Percentiles rank a stretch among this genome's conserved stretches.
Evolutionary conservation across 2,329 filamentous ascomycete species (phyloP).

Genomic region (Grosmannia serpens): DNA sequence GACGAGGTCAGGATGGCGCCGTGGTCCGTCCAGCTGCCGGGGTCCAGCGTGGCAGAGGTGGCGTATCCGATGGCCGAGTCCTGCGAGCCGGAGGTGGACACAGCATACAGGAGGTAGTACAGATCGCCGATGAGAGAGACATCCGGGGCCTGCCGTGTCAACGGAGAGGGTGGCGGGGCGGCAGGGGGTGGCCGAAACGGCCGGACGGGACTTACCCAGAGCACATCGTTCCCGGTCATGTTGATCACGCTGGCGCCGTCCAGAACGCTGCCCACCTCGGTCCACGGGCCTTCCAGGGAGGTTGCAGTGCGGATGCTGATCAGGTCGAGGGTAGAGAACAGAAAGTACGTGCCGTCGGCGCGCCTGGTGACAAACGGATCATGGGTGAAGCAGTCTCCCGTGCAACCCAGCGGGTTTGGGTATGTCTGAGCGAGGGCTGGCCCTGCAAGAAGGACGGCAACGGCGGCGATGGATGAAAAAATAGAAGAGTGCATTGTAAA

Average conservation of each 20-base stretch:
- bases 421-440: slow-evolving; percentile 13
- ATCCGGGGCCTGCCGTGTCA: slow-evolving; percentile 14
- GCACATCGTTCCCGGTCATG: slow-evolving; percentile 26
- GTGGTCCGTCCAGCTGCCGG: slow-evolving; percentile 48
- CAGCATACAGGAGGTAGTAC: slow-evolving; percentile 34
- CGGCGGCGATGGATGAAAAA: not conserved
- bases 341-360: slow-evolving; percentile 29
- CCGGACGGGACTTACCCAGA: slow-evolving; percentile 17
- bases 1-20: slow-evolving; percentile 42
- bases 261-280: slow-evolving; percentile 27
- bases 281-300: slow-evolving; percentile 29
- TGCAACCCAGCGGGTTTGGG: slow-evolving; percentile 22
- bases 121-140: slow-evolving; percentile 38
- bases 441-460: not conserved
- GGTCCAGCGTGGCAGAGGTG: slow-evolving; percentile 28
- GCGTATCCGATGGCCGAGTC: slow-evolving; percentile 24
- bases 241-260: slow-evolving; percentile 27
- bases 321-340: slow-evolving; percentile 28
- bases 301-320: slow-evolving; percentile 27
- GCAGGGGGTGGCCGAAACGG: no score
- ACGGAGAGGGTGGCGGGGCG: no score
- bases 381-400: slow-evolving; percentile 24
- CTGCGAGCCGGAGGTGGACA: slow-evolving; percentile 48
- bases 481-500: not conserved
- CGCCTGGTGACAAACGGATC: slow-evolving; percentile 28